Base-by-base conservation (phyloP, 306 rosid genomes). In the Alnus glutinosa region DNA sequence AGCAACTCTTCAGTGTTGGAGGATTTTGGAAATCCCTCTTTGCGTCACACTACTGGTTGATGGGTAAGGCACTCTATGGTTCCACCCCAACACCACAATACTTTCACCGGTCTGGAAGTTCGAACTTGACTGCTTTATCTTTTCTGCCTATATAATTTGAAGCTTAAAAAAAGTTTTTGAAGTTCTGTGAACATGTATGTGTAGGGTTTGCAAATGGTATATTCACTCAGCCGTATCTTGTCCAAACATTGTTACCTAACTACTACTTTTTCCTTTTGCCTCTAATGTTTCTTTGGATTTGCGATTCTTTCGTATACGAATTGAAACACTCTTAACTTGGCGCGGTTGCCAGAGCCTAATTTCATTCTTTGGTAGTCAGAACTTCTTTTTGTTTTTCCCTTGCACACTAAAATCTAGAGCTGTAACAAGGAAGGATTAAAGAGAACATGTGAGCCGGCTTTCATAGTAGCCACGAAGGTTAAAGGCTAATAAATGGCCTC, bases 351-450 rank as follows among this genome's bases (percentile, higher is more conserved):
- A 1, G 28, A 23, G 28, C 28, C 28, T 23, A 23, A 23, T 23
- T 23, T 23, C 28, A 23, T 23, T 23, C 77, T 81, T 55, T 80
- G 28, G 76, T 69, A 28, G 83, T 78, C 79, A 75, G 9, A 18
- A 6, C 64, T 85, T 82, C 83, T 86, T 81, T 88, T 85, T 84
- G 67, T 75, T 84, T 85, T 83, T 6, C 84, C 89, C 61, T 47
- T 23, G 70, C 49, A 49, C 77, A 87, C 86, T 80, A 80, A 86
- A 83, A 44, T 83, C 58, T 72, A 73, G 82, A 72, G 81, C 48
- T 62, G 58, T 76, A 86, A 55, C 83, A 80, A 79, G 75, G 78
- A 74, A 47, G 52, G 47, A 58, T 34, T 63, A 78, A 73, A 80
- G 82, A 74, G 49, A 49, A 78, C 90, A 84, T 86, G 92, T 76